Base-by-base conservation (phyloP, 768 basidiomycete genomes). In the Tylopilus subfusipes region DNA sequence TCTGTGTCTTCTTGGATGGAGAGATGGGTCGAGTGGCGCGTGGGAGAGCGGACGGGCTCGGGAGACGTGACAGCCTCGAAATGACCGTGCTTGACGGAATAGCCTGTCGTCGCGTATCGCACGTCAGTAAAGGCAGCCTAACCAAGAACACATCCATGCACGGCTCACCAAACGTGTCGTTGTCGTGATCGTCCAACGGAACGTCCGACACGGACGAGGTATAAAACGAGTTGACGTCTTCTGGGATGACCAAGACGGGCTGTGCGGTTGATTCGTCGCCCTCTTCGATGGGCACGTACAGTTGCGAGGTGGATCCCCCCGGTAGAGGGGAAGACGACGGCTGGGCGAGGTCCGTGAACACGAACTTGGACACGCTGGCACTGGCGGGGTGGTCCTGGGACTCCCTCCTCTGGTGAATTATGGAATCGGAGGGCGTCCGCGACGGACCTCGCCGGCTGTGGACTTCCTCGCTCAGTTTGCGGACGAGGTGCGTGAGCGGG, bases 401-500 rank as follows among this genome's bases (percentile, higher is more conserved):
- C 12, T 54, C 62, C 24, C 42, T 53, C 27, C 42, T 52, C 49
- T 63, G 63, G 4, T 36, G 19, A 34, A 24, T 51, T 2, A 39
- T 49, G n/a, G 39, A n/a, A 52, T 50, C 60, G 3, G 58, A 60
- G 5, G 48, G 63, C 14, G 51, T 55, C 36, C 45, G 55, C 14
- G 54, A 57, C 6, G 42, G n/a, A 36, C 48, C 46, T 22, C 57
- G 65, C 25, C 67, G 48, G 38, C 67, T 71, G 16, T 67, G 67
- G 12, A 76, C 64, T 48, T 72, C 70, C 46, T 68, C 69, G n/a
- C 70, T 71, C 43, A 78, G 63, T 50, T 74, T 78, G 9, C 75
- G 75, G 29, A 75, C 68, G 19, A 76, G 72, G 10, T 65, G 67
- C 8, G 68, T 64, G 13, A 78, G 64, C 0, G 74, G 75, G 51